These are phyloP conservation scores for Lavandula angustifolia DNA, from an alignment of 257 asterid species.

Conservation along the genomic window DNA sequence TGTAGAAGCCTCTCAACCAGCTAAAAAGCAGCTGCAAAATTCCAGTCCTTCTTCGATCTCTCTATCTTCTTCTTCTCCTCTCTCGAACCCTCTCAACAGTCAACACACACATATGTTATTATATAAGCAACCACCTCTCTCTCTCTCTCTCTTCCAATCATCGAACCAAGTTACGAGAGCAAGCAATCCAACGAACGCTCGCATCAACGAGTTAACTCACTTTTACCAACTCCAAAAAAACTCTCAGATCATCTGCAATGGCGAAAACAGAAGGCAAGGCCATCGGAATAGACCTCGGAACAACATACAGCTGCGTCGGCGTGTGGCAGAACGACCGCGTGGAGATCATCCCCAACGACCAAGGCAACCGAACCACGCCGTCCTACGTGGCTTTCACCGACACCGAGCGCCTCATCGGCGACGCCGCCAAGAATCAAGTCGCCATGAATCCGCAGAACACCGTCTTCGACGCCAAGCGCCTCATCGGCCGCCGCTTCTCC, in stretches of 20 bases:
- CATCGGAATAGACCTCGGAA: constrained; percentile 59
- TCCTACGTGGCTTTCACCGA: constrained; percentile 66
- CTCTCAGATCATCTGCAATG: constrained; percentile 20
- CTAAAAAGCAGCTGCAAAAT: background rate
- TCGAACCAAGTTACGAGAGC: background rate
- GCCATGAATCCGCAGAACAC: constrained; percentile 58
- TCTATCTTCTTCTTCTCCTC: constrained; percentile 26
- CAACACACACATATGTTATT: background rate
- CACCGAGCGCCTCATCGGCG: constrained; percentile 14
- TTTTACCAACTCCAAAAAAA: too few species aligned
- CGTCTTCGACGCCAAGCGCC: constrained; percentile 55
- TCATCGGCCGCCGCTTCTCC: constrained; percentile 52
- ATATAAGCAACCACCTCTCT: background rate
- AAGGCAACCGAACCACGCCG: constrained; percentile 58
- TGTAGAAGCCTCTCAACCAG: constrained; percentile 40
- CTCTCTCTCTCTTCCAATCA: background rate
- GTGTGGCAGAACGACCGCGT: constrained; percentile 59
- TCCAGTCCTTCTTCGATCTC: constrained; percentile 21
- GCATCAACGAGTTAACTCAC: background rate
- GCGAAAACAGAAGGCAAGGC: constrained; percentile 51
- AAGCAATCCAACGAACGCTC: background rate
- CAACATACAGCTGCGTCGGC: constrained; percentile 62
- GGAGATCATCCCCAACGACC: constrained; percentile 59
- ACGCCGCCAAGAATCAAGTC: constrained; percentile 57
- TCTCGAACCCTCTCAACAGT: constrained; percentile 18